Conservation (phyloP, 352 stramenopile species). For the Pythium brachiatum region DNA sequence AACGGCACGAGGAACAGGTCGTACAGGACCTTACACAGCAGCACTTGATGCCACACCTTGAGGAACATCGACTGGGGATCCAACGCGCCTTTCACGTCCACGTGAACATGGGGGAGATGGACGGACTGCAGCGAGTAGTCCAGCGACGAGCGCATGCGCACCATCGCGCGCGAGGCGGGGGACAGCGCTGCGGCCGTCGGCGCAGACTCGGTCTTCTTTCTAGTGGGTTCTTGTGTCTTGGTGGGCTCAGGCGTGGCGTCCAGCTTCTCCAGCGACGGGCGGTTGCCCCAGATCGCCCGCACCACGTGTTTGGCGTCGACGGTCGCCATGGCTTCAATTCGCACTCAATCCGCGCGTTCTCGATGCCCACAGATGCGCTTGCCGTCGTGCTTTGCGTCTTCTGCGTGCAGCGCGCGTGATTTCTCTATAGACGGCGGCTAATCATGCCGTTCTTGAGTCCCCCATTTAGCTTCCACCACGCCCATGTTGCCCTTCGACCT, state of each 20-base stretch:
- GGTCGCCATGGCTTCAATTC: not conserved
- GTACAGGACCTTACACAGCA: constrained; percentile 41
- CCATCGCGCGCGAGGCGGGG: not conserved
- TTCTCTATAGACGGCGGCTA: not conserved
- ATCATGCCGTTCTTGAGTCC: not conserved
- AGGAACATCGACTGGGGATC: constrained; percentile 43
- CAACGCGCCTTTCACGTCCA: constrained; percentile 27
- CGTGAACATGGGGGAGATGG: constrained; percentile 8
- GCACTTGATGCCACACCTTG: constrained; percentile 48
- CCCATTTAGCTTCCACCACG: not conserved
- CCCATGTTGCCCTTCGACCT: not conserved
- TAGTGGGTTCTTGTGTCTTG: not conserved
- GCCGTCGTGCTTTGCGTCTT: too few species aligned
- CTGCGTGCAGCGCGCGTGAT: too few species aligned
- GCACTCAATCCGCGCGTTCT: not conserved
- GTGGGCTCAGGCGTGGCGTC: not conserved
- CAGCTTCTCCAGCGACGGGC: not conserved
- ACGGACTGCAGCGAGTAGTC: constrained; percentile 18
- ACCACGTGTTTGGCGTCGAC: not conserved
- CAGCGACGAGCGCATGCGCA: constrained; percentile 20
- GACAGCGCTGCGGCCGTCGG: not conserved
- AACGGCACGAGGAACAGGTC: constrained; percentile 52
- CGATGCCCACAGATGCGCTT: too few species aligned
- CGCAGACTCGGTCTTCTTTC: not conserved
- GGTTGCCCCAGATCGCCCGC: not conserved